These are phyloP conservation scores for Aspergillus kassunensis DNA, from an alignment of 495 filamentous ascomycete species.

Conservation along the genomic window DNA sequence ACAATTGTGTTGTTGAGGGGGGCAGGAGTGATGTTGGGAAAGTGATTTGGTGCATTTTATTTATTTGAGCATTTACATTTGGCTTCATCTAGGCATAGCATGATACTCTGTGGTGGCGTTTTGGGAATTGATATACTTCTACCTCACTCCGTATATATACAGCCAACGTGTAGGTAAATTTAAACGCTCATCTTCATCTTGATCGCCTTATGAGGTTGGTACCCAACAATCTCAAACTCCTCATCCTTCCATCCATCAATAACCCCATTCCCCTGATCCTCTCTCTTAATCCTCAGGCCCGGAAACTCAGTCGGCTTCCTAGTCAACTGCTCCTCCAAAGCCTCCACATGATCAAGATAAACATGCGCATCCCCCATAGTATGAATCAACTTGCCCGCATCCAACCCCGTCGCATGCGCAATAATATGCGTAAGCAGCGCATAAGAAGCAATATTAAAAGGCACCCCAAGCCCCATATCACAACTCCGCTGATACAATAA, in stretches of 20 bases:
- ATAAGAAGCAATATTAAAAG: constrained; percentile 96
- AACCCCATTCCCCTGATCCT: constrained; percentile 54
- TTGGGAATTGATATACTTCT: neutral
- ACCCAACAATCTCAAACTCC: constrained; percentile 84
- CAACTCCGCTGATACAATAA: constrained; percentile 90
- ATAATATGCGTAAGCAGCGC: constrained; percentile 91
- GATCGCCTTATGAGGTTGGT: constrained; percentile 84
- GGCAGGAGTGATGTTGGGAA: constrained; percentile 58
- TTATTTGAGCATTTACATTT: neutral
- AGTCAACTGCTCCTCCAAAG: constrained; percentile 72
- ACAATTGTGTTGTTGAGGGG: constrained; percentile 86
- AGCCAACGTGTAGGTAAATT: neutral
- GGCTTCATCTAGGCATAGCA: constrained; percentile 8
- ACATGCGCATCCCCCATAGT: constrained; percentile 97
- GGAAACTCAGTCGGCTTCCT: constrained; percentile 82
- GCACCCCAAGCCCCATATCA: constrained; percentile 96
- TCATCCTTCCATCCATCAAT: constrained; percentile 82
- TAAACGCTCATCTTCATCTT: constrained; percentile 98
- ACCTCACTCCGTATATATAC: neutral
- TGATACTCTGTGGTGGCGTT: constrained; percentile 9
- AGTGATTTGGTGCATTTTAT: constrained; percentile 17
- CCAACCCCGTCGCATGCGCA: constrained; percentile 76
- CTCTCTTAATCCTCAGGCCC: constrained; percentile 61
- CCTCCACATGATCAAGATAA: constrained; percentile 89
- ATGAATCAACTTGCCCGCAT: constrained; percentile 80